Evolutionary conservation across 306 rosid genomes (phyloP).

Genomic region (Trifolium fragiferum): DNA sequence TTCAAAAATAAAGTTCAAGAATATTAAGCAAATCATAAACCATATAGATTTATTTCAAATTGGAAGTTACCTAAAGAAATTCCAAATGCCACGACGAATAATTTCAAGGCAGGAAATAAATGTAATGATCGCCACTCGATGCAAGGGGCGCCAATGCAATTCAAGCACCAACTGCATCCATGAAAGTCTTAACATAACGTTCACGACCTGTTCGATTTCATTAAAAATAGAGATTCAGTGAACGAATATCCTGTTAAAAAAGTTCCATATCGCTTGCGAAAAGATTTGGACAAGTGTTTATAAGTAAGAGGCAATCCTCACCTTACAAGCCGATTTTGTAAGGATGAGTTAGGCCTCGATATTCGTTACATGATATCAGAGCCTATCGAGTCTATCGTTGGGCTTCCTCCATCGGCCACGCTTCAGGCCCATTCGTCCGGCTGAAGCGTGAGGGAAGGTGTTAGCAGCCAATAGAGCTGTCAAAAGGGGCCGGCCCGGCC

Average conservation of each 20-base stretch:
- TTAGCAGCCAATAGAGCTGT: too few relatives aligned
- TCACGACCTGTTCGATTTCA: slow-evolving; percentile 49
- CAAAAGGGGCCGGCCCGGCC: too few relatives aligned
- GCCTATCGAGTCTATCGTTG: too few relatives aligned
- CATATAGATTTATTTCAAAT: neutral
- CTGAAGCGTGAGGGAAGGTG: too few relatives aligned
- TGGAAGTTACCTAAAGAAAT: slow-evolving; percentile 64
- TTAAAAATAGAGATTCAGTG: slow-evolving; percentile 19
- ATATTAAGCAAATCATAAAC: neutral
- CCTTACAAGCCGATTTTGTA: too few relatives aligned
- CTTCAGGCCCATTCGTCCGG: too few relatives aligned
- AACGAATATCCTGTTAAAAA: neutral
- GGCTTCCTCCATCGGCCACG: too few relatives aligned
- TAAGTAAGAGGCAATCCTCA: too few relatives aligned
- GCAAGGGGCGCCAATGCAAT: slow-evolving; percentile 51
- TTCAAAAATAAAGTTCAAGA: neutral
- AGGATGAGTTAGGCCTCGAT: too few relatives aligned
- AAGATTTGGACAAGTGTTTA: too few relatives aligned
- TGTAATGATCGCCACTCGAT: slow-evolving; percentile 54
- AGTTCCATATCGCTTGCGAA: too few relatives aligned
- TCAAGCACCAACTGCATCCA: slow-evolving; percentile 73
- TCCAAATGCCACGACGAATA: slow-evolving; percentile 80
- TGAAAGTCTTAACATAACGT: slow-evolving; percentile 56
- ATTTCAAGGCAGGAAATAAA: slow-evolving; percentile 59
- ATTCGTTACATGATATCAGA: too few relatives aligned